Evolutionary conservation across 495 filamentous ascomycete genomes (phyloP).

Genomic region (Penicillium alfredii): DNA sequence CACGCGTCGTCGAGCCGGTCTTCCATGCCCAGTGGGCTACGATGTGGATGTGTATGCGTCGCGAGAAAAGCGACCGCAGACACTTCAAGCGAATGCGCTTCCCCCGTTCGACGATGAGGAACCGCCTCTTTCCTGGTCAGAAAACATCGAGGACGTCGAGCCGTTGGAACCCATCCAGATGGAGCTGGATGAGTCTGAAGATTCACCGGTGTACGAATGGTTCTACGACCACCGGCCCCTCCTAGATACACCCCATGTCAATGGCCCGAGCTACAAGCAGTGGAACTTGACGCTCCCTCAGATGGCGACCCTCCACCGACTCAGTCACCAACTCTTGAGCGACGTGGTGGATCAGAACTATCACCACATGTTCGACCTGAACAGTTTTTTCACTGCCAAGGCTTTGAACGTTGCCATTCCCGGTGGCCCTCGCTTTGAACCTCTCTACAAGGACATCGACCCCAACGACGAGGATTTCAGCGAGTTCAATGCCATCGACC

Average conservation of each 20-base stretch:
- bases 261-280: conserved; percentile 91
- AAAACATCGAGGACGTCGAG: conserved; percentile 98
- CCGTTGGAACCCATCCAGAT: conserved; percentile 97
- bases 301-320: conserved; percentile 90
- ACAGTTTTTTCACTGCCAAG: conserved; percentile 94
- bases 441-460: conserved; percentile 97
- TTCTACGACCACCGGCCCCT: conserved; percentile 95
- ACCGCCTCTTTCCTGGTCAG: conserved; percentile 93
- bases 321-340: conserved; percentile 85
- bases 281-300: conserved; percentile 95
- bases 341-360: conserved; percentile 96
- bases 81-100: conserved; percentile 99
- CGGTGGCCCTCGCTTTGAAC: conserved; percentile 94
- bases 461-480: conserved; percentile 99
- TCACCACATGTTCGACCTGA: conserved; percentile 95
- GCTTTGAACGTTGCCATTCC: conserved; percentile 96
- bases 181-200: conserved; percentile 96
- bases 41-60: conserved; percentile 98
- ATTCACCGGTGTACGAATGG: conserved; percentile 88
- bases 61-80: conserved; percentile 93
- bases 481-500: conserved; percentile 99
- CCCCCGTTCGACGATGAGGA: conserved; percentile 99
- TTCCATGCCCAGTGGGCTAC: conserved; percentile 99
- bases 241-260: conserved; percentile 87
- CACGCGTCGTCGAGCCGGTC: conserved; percentile 94